Evolutionary conservation across 2,329 filamentous ascomycete species (phyloP).

Genomic region (Hypoxylon sp.): DNA sequence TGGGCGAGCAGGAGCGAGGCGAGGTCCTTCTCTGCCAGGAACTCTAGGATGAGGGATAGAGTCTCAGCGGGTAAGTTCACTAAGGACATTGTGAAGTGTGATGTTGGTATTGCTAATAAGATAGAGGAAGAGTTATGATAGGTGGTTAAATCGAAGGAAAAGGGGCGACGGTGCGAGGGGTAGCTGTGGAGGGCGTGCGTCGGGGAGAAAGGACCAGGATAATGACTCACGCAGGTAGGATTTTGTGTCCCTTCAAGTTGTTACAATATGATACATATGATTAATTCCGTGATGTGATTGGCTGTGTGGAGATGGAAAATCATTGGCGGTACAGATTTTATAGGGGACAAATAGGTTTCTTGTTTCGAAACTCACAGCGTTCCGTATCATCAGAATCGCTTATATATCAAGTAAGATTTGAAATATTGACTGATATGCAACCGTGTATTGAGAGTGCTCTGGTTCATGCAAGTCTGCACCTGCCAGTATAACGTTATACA

Average conservation of each 20-base stretch:
- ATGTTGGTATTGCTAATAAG: no score
- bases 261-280: background rate
- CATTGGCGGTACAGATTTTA: background rate
- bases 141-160: background rate
- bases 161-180: background rate
- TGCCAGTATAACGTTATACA: background rate
- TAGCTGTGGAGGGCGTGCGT: background rate
- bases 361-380: background rate
- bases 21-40: conserved; percentile 21
- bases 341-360: background rate
- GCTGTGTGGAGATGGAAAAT: background rate
- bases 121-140: background rate
- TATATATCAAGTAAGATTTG: background rate
- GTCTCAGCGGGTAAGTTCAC: conserved; percentile 23
- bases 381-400: background rate
- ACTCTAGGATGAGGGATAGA: conserved; percentile 21
- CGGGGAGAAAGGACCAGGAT: background rate
- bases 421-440: background rate
- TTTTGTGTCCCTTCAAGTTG: background rate
- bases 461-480: conserved; percentile 5
- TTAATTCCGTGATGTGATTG: background rate
- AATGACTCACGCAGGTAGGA: background rate
- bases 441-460: background rate
- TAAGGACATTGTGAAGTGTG: conserved; percentile 24
- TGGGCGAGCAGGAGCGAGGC: conserved; percentile 22